These are phyloP conservation scores for Hypoxylon sp. DNA, from an alignment of 2,329 filamentous ascomycete species.

Conservation along the genomic window DNA sequence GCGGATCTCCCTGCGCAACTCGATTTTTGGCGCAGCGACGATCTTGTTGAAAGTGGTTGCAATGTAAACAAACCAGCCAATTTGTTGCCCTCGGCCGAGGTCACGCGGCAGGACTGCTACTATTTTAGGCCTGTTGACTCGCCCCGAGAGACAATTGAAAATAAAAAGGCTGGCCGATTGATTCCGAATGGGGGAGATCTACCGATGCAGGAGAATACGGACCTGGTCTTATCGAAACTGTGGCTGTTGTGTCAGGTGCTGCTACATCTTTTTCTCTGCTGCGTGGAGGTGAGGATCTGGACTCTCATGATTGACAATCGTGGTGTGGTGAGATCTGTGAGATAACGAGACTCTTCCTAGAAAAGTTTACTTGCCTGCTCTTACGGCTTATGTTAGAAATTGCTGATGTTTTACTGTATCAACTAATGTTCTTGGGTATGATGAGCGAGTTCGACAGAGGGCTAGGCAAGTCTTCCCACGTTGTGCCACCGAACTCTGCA, in stretches of 20 bases:
- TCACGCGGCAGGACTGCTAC: conserved; percentile 33
- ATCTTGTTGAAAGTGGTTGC: conserved; percentile 25
- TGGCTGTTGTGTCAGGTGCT: conserved; percentile 38
- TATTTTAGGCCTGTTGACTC: conserved; percentile 37
- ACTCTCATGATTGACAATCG: conserved; percentile 21
- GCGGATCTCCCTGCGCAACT: conserved; percentile 26
- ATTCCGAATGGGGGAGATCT: conserved; percentile 41
- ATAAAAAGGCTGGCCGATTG: conserved; percentile 23
- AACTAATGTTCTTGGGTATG: conserved; percentile 1
- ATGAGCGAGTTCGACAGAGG: conserved; percentile 9
- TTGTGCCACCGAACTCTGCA: conserved; percentile 27
- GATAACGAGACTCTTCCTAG: neutral
- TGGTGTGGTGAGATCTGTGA: conserved; percentile 25
- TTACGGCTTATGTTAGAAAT: conserved; percentile 23
- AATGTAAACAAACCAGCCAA: conserved; percentile 25
- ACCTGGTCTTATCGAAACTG: conserved; percentile 27
- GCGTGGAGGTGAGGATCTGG: conserved; percentile 13
- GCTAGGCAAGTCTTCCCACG: conserved; percentile 32
- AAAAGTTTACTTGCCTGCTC: neutral
- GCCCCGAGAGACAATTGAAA: conserved; percentile 15
- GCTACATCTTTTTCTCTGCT: conserved; percentile 6
- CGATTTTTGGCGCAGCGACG: conserved; percentile 26
- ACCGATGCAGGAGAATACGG: conserved; percentile 43
- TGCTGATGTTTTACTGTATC: conserved; percentile 4
- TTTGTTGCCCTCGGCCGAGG: conserved; percentile 37